Evolutionary conservation across 75 land plant genomes (phyloP).

Genomic region (Azolla pinnata): DNA sequence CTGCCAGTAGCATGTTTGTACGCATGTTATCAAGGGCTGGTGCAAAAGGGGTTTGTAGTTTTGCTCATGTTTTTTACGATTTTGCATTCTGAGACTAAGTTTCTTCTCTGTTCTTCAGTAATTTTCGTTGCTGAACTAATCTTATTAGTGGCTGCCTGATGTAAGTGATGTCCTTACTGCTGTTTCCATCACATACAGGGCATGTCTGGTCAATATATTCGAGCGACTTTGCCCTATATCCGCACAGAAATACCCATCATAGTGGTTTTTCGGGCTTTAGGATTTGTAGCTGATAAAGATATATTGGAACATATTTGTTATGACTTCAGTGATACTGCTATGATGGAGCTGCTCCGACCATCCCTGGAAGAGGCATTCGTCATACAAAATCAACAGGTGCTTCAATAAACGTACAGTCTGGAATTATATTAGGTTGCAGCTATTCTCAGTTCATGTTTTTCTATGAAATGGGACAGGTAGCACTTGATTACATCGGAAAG

Average conservation of each 20-base stretch:
- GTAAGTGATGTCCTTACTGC: too few species aligned
- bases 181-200: too few species aligned
- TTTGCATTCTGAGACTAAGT: too few species aligned
- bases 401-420: not conserved
- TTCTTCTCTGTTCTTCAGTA: too few species aligned
- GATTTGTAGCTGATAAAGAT: slow-evolving; percentile 99
- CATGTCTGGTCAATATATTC: slow-evolving; percentile 94
- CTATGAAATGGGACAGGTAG: slow-evolving; percentile 44
- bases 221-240: slow-evolving; percentile 95
- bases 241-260: slow-evolving; percentile 86
- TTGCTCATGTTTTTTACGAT: not conserved
- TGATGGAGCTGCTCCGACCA: slow-evolving; percentile 97
- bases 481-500: slow-evolving; percentile 96
- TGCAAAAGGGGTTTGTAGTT: slow-evolving; percentile 72
- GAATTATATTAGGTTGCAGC: not conserved
- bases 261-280: slow-evolving; percentile 89
- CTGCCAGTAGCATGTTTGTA: slow-evolving; percentile 97
- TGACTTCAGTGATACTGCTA: slow-evolving; percentile 79
- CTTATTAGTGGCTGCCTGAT: too few species aligned
- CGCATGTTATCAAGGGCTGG: slow-evolving; percentile 93
- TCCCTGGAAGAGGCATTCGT: slow-evolving; percentile 98
- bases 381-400: slow-evolving; percentile 95
- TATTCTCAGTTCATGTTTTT: slow-evolving; percentile 2
- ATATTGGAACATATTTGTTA: slow-evolving; percentile 95
- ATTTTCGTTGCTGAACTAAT: too few species aligned